A percentile compares a stretch with the other conserved stretches of the same genome.
Conservation (phyloP, 2,329 filamentous ascomycete genomes). For the Alternaria novae-zelandiae region DNA sequence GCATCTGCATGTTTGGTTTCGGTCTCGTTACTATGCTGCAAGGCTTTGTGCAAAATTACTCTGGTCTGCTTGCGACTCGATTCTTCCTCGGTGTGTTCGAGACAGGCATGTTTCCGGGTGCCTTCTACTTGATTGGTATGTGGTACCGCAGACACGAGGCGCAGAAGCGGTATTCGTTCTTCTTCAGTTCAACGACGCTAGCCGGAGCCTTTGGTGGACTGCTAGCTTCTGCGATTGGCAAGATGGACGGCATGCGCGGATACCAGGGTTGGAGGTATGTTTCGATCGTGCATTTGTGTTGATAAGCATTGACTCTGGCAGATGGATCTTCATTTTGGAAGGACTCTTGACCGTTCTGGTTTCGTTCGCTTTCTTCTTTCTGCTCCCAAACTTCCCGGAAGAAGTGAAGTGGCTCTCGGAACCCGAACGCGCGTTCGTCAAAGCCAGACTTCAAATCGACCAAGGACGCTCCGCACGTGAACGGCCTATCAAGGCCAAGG, state of each 20-base stretch:
- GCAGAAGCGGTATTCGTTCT: conserved; percentile 91
- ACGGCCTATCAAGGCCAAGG: conserved; percentile 50
- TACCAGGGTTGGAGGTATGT: conserved; percentile 71
- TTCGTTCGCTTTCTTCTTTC: conserved; percentile 55
- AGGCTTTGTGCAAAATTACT: conserved; percentile 78
- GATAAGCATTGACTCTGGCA: not conserved
- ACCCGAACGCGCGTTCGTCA: conserved; percentile 56
- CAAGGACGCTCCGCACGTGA: conserved; percentile 57
- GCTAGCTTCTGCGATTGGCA: conserved; percentile 84
- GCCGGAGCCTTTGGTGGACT: conserved; percentile 87
- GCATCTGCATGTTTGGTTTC: conserved; percentile 83
- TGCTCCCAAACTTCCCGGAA: conserved; percentile 58
- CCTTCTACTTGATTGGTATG: conserved; percentile 78
- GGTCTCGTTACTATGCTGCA: conserved; percentile 70
- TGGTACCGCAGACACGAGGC: conserved; percentile 90
- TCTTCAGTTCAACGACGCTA: conserved; percentile 83
- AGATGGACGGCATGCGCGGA: conserved; percentile 74
- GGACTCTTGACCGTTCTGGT: conserved; percentile 54
- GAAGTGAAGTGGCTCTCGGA: conserved; percentile 56
- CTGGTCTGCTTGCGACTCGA: conserved; percentile 73
- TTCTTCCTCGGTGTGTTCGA: conserved; percentile 79
- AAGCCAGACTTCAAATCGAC: conserved; percentile 55
- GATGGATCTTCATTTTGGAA: conserved; percentile 80
- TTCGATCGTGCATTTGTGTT: not conserved
- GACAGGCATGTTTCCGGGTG: conserved; percentile 60